Evolutionary conservation across 106 monocot species (phyloP).

Genomic region (Alisma plantagoaquatica): DNA sequence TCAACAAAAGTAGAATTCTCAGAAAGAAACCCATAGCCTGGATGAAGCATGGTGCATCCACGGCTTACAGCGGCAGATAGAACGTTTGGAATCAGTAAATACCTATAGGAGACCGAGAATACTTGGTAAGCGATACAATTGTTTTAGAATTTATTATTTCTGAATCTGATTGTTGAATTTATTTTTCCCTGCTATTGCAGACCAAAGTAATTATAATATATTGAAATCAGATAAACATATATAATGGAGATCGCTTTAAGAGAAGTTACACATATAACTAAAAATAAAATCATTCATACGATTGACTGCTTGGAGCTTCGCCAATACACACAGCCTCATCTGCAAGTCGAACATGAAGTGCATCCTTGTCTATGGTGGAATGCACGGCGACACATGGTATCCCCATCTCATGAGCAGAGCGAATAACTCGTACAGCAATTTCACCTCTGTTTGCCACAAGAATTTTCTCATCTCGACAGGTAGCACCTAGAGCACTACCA

Average conservation of each 20-base stretch:
- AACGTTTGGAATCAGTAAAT: slow-evolving; percentile 64
- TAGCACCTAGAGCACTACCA: slow-evolving; percentile 38
- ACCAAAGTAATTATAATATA: no score
- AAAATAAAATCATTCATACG: no score
- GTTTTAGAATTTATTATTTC: no score
- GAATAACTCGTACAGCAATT: slow-evolving; percentile 79
- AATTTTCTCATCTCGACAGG: slow-evolving; percentile 61
- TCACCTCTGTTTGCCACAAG: slow-evolving; percentile 88
- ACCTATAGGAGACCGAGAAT: slow-evolving; percentile 49
- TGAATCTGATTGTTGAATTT: no score
- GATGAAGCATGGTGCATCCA: slow-evolving; percentile 94
- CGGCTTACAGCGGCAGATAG: slow-evolving; percentile 78
- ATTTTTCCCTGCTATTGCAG: no score
- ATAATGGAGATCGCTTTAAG: no score
- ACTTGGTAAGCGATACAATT: no score
- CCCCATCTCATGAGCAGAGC: slow-evolving; percentile 90
- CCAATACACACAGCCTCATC: slow-evolving; percentile 87
- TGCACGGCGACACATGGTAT: no score
- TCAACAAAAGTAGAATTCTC: slow-evolving; percentile 89
- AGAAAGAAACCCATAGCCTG: slow-evolving; percentile 81
- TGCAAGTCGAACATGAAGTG: no score
- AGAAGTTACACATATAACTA: no score
- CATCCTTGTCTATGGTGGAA: no score
- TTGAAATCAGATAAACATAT: no score
- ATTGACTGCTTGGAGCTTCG: slow-evolving; percentile 87